phyloP scores from a whole-genome alignment of 805 yeast genomes.

The Yamadazyma paraphyllophila region DNA sequence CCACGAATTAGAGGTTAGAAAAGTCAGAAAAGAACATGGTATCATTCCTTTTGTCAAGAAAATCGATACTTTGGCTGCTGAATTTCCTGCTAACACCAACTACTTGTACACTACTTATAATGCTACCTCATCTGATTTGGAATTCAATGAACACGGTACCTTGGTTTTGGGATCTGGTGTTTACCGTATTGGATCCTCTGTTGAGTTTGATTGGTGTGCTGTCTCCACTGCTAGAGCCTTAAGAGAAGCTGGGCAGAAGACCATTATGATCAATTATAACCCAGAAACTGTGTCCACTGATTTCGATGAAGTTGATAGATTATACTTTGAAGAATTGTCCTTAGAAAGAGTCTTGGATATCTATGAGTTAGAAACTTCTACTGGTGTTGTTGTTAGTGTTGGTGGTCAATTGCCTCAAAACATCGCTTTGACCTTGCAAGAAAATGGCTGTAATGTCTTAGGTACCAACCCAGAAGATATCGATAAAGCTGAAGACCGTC shows the following conservation, averaged over 20 bases:
- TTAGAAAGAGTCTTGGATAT: conserved; percentile 97
- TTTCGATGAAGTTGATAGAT: conserved; percentile 96
- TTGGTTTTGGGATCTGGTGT: conserved; percentile 99
- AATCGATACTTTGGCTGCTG: conserved; percentile 97
- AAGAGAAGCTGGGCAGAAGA: conserved; percentile 81
- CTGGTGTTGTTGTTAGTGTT: conserved; percentile 91
- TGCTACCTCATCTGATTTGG: conserved; percentile 81
- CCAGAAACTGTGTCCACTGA: conserved; percentile 99
- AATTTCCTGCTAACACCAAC: conserved; percentile 96
- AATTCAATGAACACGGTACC: conserved; percentile 85
- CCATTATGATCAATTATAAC: conserved; percentile 95
- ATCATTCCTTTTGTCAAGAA: conserved; percentile 92
- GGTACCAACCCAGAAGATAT: conserved; percentile 95
- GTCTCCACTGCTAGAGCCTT: conserved; percentile 94
- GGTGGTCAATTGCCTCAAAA: conserved; percentile 99
- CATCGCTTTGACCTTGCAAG: conserved; percentile 82
- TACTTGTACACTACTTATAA: conserved; percentile 95
- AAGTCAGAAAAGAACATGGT: conserved; percentile 73
- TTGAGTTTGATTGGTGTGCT: conserved; percentile 99
- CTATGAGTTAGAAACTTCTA: conserved; percentile 85
- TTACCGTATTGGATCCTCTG: conserved; percentile 96
- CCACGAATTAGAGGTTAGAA: conserved; percentile 78
- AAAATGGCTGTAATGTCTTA: conserved; percentile 79
- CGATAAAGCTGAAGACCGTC: conserved; percentile 98
- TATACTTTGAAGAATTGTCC: conserved; percentile 92